These are phyloP conservation scores for Leptographium lundbergii DNA, from an alignment of 2,329 filamentous ascomycete genomes.

Conservation along the genomic window DNA sequence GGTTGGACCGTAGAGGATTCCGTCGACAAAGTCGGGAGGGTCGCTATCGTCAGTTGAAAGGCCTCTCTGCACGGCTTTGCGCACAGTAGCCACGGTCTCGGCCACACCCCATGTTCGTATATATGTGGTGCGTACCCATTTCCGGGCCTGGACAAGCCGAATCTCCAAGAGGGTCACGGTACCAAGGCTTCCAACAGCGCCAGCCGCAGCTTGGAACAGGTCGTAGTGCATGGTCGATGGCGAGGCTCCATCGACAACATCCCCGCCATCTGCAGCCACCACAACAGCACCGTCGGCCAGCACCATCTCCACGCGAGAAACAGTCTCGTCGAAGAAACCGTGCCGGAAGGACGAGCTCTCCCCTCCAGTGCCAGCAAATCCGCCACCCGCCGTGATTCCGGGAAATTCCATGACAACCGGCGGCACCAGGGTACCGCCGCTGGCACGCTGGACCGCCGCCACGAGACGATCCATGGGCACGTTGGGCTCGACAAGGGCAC, in stretches of 20 bases:
- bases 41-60: not conserved
- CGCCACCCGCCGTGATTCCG: conserved; percentile 60
- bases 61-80: conserved; percentile 27
- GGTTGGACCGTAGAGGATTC: conserved; percentile 49
- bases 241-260: conserved; percentile 5
- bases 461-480: conserved; percentile 62
- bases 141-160: conserved; percentile 43
- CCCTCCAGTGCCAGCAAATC: conserved; percentile 58
- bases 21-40: conserved; percentile 55
- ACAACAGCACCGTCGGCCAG: conserved; percentile 54
- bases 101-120: conserved; percentile 34
- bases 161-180: conserved; percentile 55
- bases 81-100: conserved; percentile 34
- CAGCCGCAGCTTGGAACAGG: conserved; percentile 51
- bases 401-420: conserved; percentile 67
- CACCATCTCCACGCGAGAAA: conserved; percentile 54
- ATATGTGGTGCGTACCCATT: conserved; percentile 51
- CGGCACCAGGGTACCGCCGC: conserved; percentile 37
- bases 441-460: conserved; percentile 48
- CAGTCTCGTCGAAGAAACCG: conserved; percentile 56
- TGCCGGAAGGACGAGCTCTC: conserved; percentile 57
- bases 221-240: conserved; percentile 28
- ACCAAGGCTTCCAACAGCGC: conserved; percentile 54
- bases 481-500: conserved; percentile 60
- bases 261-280: conserved; percentile 21